Evolutionary conservation across 1,284 basidiomycete genomes (phyloP), one percentile per base, ranked within the genome.

Genomic region (Wallemia mellicola): DNA sequence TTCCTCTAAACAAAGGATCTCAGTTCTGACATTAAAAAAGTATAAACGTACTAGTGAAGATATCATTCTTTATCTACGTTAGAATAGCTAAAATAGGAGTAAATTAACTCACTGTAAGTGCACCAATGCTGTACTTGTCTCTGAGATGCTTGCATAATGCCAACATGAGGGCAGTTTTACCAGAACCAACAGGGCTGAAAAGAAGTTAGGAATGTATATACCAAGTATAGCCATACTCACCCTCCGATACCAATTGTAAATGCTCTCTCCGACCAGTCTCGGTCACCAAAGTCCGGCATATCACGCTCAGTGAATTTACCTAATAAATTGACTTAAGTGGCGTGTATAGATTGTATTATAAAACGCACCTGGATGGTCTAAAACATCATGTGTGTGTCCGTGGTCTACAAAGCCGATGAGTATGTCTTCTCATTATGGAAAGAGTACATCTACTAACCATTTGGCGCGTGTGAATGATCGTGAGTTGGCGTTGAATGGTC

Each of bases 181-280:
- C 94, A 1, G 89, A 94, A 14, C 94, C 94, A 24, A 98, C 92
- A 0, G 92, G 87, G 1, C 86, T 89, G 63, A 33, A 60, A 22
- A 14, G 48, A 56, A 32, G 38, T 54, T n/a, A 30, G 24, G 14
- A 25, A 33, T 27, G 57, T 24, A 27, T 15, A 24, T 56, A 28
- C 25, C 11, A 24, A 56, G 26, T 17, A 60, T 30, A 17, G 66
- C 22, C n/a, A n/a, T n/a, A 68, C 79, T 62, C 67, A 89, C 86
- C 91, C 92, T 66, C 92, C 92, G 61, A 96, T 96, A 2, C 92
- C 92, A 61, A 98, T 75, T 0, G 92, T 98, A 71, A 98, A 98
- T 1, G 87, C 91, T 62, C 92, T 75, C 72, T 96, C 91, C 60
- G 80, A 77, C 70, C 89, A 98, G 73, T 91, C 84, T 33, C 92